Evolutionary conservation across 2,329 filamentous ascomycete genomes (phyloP).

Genomic region (Mycosphaerella sp.): DNA sequence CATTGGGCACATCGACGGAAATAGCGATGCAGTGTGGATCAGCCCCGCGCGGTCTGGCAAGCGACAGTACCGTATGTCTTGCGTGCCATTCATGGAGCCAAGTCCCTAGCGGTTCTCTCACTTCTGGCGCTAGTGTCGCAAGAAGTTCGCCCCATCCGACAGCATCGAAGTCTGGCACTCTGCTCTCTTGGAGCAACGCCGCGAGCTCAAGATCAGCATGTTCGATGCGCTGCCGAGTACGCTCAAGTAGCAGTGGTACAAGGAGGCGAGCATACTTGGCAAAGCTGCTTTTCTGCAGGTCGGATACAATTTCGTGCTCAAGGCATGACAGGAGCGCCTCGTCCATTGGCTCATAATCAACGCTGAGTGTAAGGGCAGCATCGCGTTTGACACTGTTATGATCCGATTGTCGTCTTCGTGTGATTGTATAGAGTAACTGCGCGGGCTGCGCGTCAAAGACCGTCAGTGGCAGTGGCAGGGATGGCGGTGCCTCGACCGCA

Average conservation of each 20-base stretch:
- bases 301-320: slow-evolving; percentile 41
- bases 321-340: slow-evolving; percentile 58
- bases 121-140: slow-evolving; percentile 43
- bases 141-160: slow-evolving; percentile 51
- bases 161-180: slow-evolving; percentile 46
- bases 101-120: slow-evolving; percentile 39
- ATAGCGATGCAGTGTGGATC: slow-evolving; percentile 62
- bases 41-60: slow-evolving; percentile 21
- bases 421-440: slow-evolving; percentile 73
- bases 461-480: slow-evolving; percentile 43
- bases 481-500: slow-evolving; percentile 52
- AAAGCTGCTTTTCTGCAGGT: slow-evolving; percentile 45
- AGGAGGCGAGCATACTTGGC: slow-evolving; percentile 46
- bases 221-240: slow-evolving; percentile 42
- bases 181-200: slow-evolving; percentile 48
- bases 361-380: slow-evolving; percentile 55
- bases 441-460: slow-evolving; percentile 78
- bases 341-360: slow-evolving; percentile 70
- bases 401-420: slow-evolving; percentile 42
- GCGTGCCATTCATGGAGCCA: slow-evolving; percentile 55
- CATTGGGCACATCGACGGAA: slow-evolving; percentile 78
- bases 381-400: slow-evolving; percentile 29
- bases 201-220: slow-evolving; percentile 49
- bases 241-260: slow-evolving; percentile 44
- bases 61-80: slow-evolving; percentile 26